Evolutionary conservation across 2,329 filamentous ascomycete species (phyloP).

Genomic region (Fusarium marasasianum): DNA sequence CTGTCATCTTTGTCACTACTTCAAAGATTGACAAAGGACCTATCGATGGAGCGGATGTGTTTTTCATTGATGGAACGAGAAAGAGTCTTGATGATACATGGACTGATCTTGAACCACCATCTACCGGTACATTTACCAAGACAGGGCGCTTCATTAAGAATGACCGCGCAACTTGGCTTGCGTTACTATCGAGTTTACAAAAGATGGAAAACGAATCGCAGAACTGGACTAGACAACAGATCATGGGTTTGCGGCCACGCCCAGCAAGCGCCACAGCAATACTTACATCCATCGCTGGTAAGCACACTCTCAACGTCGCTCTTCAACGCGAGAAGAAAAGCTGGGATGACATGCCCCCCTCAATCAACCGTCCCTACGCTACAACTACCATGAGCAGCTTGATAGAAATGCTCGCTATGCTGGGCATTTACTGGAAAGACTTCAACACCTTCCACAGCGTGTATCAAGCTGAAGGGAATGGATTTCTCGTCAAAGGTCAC

Average conservation of each 20-base stretch:
- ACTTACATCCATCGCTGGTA: slow-evolving; percentile 3
- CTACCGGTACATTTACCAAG: background rate
- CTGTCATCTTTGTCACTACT: background rate
- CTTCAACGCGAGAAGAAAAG: slow-evolving; percentile 12
- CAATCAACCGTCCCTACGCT: slow-evolving; percentile 10
- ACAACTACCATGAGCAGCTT: slow-evolving; percentile 15
- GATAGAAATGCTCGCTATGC: slow-evolving; percentile 19
- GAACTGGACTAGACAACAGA: slow-evolving; percentile 20
- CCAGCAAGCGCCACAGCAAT: slow-evolving; percentile 6
- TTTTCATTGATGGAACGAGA: slow-evolving; percentile 3
- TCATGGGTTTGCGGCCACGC: slow-evolving; percentile 7
- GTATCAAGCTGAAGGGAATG: slow-evolving; percentile 15
- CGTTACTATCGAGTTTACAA: background rate
- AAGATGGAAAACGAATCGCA: slow-evolving; percentile 21
- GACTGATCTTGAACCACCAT: background rate
- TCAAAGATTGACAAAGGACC: background rate
- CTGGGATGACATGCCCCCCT: slow-evolving; percentile 19
- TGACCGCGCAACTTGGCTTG: slow-evolving; percentile 14
- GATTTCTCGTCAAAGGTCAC: slow-evolving; percentile 3
- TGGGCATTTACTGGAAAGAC: slow-evolving; percentile 16
- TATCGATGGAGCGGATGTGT: background rate
- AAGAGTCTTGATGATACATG: slow-evolving; percentile 17
- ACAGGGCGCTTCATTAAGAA: slow-evolving; percentile 7
- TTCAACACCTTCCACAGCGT: slow-evolving; percentile 5
- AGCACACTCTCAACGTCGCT: background rate